Evolutionary conservation across 108 stramenopile species (phyloP), one percentile per base, ranked within the genome.

Genomic region (Conticribra guillardii): DNA sequence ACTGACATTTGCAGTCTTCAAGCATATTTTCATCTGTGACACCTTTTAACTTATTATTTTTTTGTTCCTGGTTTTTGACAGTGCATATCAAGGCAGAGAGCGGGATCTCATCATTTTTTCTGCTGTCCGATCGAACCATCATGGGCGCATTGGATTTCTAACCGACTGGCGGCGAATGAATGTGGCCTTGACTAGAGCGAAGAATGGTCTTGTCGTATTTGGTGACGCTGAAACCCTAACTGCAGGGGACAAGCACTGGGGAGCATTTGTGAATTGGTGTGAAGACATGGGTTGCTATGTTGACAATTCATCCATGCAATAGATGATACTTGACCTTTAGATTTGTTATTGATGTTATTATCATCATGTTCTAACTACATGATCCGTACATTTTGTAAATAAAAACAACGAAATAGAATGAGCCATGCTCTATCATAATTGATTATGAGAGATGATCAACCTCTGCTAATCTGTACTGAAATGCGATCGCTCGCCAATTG

Each of bases 121-220:
- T 17, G 73, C 93, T 9, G 96, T 97, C 34, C 84, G 97, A n/a
- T 89, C 93, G 5, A 99, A 99, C 76, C 89, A 90, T 58, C 69
- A 86, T 28, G 96, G 94, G 47, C 92, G 91, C 29, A 79, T 99
- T 41, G 99, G 99, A 19, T 99, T 99, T 71, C 85, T 99, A 9
- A 69, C 69, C 1, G 99, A 99, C 64, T 97, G 96, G 78, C 84
- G 99, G 49, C 85, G 99, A 52, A 85, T 98, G 81, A 99, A 99
- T 82, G 99, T 99, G 18, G 97, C 99, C 15, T 70, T 99, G 51
- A 99, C 99, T 8, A 82, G 99, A 26, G 96, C 99, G 7, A 93
- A 88, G 60, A 83, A 64, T 37, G 98, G 86, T 19, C 68, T 98
- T 52, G 48, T 98, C 22, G 85, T 99, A 14, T 69, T 99, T 31